phyloP scores from a whole-genome alignment of 306 rosid genomes.

The Astragalus membranaceus region DNA sequence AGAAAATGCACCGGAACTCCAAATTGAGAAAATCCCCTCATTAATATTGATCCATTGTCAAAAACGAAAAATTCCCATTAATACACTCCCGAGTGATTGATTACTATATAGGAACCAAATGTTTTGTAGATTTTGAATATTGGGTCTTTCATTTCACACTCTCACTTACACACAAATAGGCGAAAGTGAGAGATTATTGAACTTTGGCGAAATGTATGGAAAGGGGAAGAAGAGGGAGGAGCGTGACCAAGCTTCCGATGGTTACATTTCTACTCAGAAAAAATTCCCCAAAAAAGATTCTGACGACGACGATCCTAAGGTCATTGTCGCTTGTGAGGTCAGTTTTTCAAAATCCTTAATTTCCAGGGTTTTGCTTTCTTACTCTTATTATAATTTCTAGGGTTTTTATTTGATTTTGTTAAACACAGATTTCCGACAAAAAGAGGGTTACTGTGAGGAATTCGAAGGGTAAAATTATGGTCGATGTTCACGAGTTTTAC shows the following conservation, averaged over 20 bases:
- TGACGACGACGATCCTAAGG: slow-evolving; percentile 42
- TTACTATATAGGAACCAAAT: no score
- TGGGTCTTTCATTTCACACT: no score
- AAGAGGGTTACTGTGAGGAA: slow-evolving; percentile 61
- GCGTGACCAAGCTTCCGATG: slow-evolving; percentile 42
- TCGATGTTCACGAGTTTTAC: slow-evolving; percentile 75
- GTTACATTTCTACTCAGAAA: slow-evolving; percentile 38
- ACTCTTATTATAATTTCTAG: not conserved
- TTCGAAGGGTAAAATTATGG: slow-evolving; percentile 53
- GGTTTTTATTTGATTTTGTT: not conserved
- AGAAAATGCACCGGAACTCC: no score
- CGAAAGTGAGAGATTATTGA: not conserved
- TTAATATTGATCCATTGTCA: no score
- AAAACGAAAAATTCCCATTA: no score
- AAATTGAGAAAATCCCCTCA: no score
- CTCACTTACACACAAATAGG: not conserved
- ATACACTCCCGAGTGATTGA: no score
- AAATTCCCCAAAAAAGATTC: slow-evolving; percentile 35
- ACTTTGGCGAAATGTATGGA: slow-evolving; percentile 51
- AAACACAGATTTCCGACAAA: slow-evolving; percentile 51
- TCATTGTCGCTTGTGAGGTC: slow-evolving; percentile 58
- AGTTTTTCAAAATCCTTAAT: not conserved
- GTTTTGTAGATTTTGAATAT: no score
- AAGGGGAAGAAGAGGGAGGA: slow-evolving; percentile 68
- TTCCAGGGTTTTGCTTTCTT: slow-evolving; percentile 3